Conservation (phyloP, 2,329 filamentous ascomycete species). For the Sarocladium strictum region DNA sequence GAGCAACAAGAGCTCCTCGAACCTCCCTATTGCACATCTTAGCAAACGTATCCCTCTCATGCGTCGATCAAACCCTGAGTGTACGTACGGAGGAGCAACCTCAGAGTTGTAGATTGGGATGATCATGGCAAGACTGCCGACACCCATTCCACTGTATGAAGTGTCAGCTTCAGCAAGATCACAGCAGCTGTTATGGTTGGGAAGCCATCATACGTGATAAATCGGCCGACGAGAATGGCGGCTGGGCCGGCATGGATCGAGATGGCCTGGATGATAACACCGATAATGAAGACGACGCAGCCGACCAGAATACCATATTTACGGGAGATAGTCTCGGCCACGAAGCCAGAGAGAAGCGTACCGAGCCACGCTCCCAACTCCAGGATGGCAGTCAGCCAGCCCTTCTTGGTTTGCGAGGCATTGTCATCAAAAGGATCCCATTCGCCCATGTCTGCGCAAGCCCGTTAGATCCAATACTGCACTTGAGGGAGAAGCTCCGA, state of each 20-base stretch:
- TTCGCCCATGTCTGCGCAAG: slow-evolving; percentile 45
- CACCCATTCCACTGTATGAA: slow-evolving; percentile 51
- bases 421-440: slow-evolving; percentile 39
- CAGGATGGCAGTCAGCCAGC: slow-evolving; percentile 61
- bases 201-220: slow-evolving; percentile 48
- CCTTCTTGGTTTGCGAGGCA: slow-evolving; percentile 47
- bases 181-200: not conserved
- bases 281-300: slow-evolving; percentile 60
- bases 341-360: slow-evolving; percentile 60
- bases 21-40: slow-evolving; percentile 22
- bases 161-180: not conserved
- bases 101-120: slow-evolving; percentile 50
- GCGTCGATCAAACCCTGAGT: not conserved
- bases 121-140: slow-evolving; percentile 63
- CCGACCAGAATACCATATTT: slow-evolving; percentile 66
- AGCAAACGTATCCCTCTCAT: not conserved
- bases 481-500: too few species aligned
- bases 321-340: slow-evolving; percentile 64
- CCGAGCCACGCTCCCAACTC: slow-evolving; percentile 76
- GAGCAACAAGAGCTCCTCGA: slow-evolving; percentile 36
- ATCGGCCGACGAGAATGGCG: slow-evolving; percentile 63
- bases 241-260: slow-evolving; percentile 50
- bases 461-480: too few species aligned
- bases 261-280: slow-evolving; percentile 62
- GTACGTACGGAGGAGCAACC: slow-evolving; percentile 33